Evolutionary conservation across 2,329 filamentous ascomycete species (phyloP).

Genomic region (Aspergillus novoparasiticus): DNA sequence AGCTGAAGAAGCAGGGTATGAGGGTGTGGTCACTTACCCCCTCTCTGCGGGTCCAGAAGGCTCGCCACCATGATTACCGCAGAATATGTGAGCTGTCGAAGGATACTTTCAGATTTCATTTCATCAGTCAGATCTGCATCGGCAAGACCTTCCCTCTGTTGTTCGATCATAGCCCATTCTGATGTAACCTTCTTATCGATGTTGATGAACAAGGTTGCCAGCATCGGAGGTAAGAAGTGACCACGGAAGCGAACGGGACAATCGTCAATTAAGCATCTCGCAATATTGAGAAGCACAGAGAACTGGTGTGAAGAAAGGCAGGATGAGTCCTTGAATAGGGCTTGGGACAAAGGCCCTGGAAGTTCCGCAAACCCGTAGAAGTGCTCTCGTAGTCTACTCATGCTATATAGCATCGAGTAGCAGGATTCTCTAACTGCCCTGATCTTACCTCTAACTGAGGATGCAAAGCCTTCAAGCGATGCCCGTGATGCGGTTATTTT

Average conservation of each 20-base stretch:
- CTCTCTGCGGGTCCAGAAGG: slow-evolving; percentile 74
- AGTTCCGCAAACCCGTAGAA: slow-evolving; percentile 92
- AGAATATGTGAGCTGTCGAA: slow-evolving; percentile 88
- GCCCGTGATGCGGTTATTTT: slow-evolving; percentile 84
- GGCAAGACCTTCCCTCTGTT: slow-evolving; percentile 60
- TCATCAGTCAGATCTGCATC: slow-evolving; percentile 86
- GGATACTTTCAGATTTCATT: slow-evolving; percentile 96
- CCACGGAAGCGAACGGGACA: slow-evolving; percentile 78
- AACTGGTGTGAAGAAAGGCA: slow-evolving; percentile 89
- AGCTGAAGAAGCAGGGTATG: slow-evolving; percentile 10
- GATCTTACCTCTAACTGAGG: slow-evolving; percentile 85
- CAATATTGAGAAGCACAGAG: slow-evolving; percentile 87
- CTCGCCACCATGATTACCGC: slow-evolving; percentile 90
- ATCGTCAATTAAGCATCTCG: slow-evolving; percentile 85
- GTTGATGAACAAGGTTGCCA: slow-evolving; percentile 79
- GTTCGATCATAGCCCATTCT: slow-evolving; percentile 80
- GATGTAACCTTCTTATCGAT: slow-evolving; percentile 83
- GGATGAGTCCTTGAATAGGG: slow-evolving; percentile 79
- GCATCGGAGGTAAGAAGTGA: slow-evolving; percentile 81
- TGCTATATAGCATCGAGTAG: slow-evolving; percentile 91
- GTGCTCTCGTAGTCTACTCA: slow-evolving; percentile 81
- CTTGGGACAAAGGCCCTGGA: slow-evolving; percentile 77
- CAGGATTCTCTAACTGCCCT: slow-evolving; percentile 88
- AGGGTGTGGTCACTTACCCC: slow-evolving; percentile 52
- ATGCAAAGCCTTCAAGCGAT: slow-evolving; percentile 91